These are phyloP conservation scores for Penicillium oxalicum DNA, from an alignment of 2,329 filamentous ascomycete genomes.

Conservation along the genomic window DNA sequence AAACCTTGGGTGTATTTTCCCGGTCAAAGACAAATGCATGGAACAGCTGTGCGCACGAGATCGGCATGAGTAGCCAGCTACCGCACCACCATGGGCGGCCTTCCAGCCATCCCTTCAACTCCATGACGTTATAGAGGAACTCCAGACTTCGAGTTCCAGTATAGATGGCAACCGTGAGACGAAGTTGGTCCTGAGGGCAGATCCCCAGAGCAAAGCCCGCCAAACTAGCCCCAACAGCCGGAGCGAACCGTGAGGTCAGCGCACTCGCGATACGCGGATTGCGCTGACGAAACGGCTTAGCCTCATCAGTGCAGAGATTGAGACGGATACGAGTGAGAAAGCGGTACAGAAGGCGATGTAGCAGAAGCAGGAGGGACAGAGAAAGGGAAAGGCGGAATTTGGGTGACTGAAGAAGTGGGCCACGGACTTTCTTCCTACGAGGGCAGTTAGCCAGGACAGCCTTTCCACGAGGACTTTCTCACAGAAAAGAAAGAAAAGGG, in stretches of 20 bases:
- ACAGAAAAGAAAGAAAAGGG: neutral
- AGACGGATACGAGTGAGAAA: slow-evolving; percentile 76
- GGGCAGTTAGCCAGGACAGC: slow-evolving; percentile 1
- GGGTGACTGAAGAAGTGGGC: slow-evolving; percentile 50
- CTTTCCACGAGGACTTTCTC: too few relatives aligned
- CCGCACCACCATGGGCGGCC: slow-evolving; percentile 77
- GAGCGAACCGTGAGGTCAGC: slow-evolving; percentile 76
- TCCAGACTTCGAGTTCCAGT: slow-evolving; percentile 75
- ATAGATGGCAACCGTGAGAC: slow-evolving; percentile 77
- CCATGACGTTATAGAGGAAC: slow-evolving; percentile 76
- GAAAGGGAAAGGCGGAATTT: slow-evolving; percentile 75
- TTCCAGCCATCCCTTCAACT: slow-evolving; percentile 63
- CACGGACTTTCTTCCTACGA: slow-evolving; percentile 32
- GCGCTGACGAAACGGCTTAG: slow-evolving; percentile 70
- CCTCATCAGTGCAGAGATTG: slow-evolving; percentile 73
- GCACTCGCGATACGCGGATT: slow-evolving; percentile 71
- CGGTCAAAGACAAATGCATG: slow-evolving; percentile 72
- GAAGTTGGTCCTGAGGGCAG: slow-evolving; percentile 63
- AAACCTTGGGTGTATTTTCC: slow-evolving; percentile 62
- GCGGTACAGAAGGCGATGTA: slow-evolving; percentile 83
- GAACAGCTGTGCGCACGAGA: slow-evolving; percentile 69
- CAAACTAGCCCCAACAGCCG: slow-evolving; percentile 82
- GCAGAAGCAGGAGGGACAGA: slow-evolving; percentile 75
- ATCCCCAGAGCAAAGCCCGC: slow-evolving; percentile 78
- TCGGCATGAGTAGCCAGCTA: slow-evolving; percentile 73